phyloP scores from a whole-genome alignment of 2,329 filamentous ascomycete genomes.

The Pseudogymnoascus sp. region DNA sequence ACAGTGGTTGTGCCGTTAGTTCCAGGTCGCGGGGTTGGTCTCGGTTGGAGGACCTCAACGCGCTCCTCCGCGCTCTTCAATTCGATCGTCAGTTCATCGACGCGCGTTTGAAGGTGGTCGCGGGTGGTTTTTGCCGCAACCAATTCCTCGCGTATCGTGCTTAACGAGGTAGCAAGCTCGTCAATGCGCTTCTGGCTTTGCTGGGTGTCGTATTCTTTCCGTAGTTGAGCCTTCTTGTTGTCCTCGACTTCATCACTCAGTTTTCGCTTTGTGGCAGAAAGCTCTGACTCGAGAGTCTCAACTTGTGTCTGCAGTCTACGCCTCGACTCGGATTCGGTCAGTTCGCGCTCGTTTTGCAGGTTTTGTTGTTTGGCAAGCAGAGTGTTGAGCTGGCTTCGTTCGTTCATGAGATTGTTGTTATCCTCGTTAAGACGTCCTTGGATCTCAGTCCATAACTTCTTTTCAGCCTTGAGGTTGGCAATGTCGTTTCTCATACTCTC shows the following conservation, averaged over 20 bases:
- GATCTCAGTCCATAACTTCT: constrained; percentile 88
- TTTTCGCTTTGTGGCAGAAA: constrained; percentile 72
- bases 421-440: constrained; percentile 82
- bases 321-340: constrained; percentile 71
- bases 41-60: constrained; percentile 70
- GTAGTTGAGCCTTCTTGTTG: constrained; percentile 68
- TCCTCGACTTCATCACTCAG: constrained; percentile 77
- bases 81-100: constrained; percentile 83
- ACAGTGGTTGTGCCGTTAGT: constrained; percentile 32
- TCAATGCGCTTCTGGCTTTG: constrained; percentile 89
- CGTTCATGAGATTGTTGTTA: constrained; percentile 74
- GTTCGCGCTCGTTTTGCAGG: constrained; percentile 83
- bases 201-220: constrained; percentile 83
- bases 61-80: constrained; percentile 85
- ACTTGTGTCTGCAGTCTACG: constrained; percentile 71
- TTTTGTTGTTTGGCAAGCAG: constrained; percentile 78
- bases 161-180: constrained; percentile 72
- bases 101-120: constrained; percentile 80
- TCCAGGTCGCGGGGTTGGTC: constrained; percentile 55
- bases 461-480: constrained; percentile 89
- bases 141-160: constrained; percentile 77
- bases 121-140: constrained; percentile 77
- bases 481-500: constrained; percentile 88
- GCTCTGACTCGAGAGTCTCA: constrained; percentile 70
- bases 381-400: constrained; percentile 74